Conservation (phyloP, 2,329 filamentous ascomycete genomes). For the Pestalotiopsis sp. region DNA sequence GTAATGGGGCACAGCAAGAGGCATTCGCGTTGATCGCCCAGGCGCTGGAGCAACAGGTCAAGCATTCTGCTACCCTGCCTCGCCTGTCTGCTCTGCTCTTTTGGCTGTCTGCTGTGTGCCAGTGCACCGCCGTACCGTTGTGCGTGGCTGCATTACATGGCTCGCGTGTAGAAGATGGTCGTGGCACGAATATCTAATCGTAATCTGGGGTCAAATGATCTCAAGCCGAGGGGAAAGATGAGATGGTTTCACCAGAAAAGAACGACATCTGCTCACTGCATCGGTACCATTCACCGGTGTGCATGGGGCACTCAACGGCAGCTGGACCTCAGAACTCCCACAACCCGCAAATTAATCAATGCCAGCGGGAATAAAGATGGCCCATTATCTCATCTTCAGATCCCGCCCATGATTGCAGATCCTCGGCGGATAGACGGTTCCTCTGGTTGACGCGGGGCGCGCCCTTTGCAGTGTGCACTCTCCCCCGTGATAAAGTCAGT, state of each 20-base stretch:
- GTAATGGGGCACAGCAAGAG: neutral
- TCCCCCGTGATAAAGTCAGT: neutral
- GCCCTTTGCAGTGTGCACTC: neutral
- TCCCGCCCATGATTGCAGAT: neutral
- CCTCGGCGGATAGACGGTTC: neutral
- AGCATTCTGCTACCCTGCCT: neutral
- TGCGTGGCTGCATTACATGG: neutral
- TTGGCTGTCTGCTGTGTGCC: neutral
- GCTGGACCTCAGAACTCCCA: neutral
- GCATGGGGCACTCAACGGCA: neutral
- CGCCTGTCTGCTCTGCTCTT: neutral
- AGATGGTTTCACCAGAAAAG: conserved; percentile 9
- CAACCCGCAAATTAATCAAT: neutral
- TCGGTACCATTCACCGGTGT: neutral
- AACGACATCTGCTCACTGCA: neutral
- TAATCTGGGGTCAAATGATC: neutral
- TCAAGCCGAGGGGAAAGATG: neutral
- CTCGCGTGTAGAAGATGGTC: neutral
- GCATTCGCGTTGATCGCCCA: neutral
- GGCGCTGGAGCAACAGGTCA: neutral
- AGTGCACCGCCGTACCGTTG: neutral
- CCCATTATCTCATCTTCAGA: neutral
- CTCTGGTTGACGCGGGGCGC: neutral
- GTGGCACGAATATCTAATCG: neutral
- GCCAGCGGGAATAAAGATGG: neutral